A percentile compares a stretch with the other conserved stretches of the same genome.
Evolutionary conservation across 768 basidiomycete genomes (phyloP).

Genomic region (Mycena venus): DNA sequence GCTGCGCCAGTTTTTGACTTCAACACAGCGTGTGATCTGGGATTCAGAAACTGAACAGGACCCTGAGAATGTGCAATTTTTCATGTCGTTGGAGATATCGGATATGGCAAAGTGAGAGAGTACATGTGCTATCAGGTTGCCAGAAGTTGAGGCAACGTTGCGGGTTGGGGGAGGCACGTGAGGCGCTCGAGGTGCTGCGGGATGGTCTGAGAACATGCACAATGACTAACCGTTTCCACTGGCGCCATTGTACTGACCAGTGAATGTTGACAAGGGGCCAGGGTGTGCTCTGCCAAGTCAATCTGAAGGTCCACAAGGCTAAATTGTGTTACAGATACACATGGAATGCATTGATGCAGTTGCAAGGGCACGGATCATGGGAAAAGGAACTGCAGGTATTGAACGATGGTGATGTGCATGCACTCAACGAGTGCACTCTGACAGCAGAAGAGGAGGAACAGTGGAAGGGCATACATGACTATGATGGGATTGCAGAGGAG

Average conservation of each 20-base stretch:
- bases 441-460: not conserved
- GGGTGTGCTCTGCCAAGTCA: no score
- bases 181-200: no score
- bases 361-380: no score
- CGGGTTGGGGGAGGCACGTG: no score
- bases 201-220: no score
- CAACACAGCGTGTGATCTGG: not conserved
- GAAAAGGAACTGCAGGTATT: no score
- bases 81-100: not conserved
- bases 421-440: not conserved
- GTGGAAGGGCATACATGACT: not conserved
- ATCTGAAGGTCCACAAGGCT: no score
- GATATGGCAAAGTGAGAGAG: not conserved
- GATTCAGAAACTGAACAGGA: not conserved
- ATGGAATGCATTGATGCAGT: no score
- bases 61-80: not conserved
- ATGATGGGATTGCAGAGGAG: no score
- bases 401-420: no score
- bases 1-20: not conserved
- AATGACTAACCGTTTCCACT: no score
- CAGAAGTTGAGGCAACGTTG: not conserved
- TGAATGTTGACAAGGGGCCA: not conserved
- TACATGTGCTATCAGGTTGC: not conserved
- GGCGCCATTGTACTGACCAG: not conserved
- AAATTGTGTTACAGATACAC: constrained; percentile 1